Base-by-base conservation (phyloP, 108 stramenopile genomes). In the Cyclostephanos tholiformis region DNA sequence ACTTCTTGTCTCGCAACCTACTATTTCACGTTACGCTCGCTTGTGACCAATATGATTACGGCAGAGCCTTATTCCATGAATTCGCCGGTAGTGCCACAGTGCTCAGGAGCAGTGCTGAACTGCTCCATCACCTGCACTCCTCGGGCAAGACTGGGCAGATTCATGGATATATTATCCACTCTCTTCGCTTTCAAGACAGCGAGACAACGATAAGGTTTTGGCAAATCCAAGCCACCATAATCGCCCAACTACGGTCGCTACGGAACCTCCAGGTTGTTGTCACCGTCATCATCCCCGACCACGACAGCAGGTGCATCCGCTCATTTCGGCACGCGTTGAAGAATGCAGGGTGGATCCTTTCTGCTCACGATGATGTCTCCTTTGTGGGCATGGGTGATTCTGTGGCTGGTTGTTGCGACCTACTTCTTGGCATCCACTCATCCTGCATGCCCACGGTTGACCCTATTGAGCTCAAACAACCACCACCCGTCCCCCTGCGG, bases 301-400 rank as follows among this genome's bases (percentile, higher is more conserved):
- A 56, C 55, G 23, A 56, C 55, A 3, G 23, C 12, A 19, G 23
- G 11, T 17, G 49, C 49, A 19, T 50, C 49, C n/a, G n/a, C 49
- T 12, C 11, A 1, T 56, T 56, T 56, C 5, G 55, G 25, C 23
- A 5, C 20, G 2, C 55, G 12, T 23, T 56, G 22, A 56, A 56
- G 23, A 12, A 12, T 19, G n/a, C n/a, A 2, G 25, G 55, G 12
- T 56, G 55, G 55, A 12, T 56, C 11, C 23, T 56, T 25, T 56
- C 23, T 3, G 2, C 55, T 23, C 32, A 56, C 5, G 22, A 19
- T 12, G 55, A 32, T 32, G 23, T 56, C n/a, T 23, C n/a, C 23
- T 56, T 25, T 23, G 22, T 23, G 2, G 55, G 32, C 35, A 20
- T 52, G 32, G 52, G 67, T 6, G 67, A 67, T 52, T 67, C 67